These are phyloP conservation scores for Alloteropsis semialata DNA, from an alignment of 176 grass and related monocot genomes.

Conservation along the genomic window DNA sequence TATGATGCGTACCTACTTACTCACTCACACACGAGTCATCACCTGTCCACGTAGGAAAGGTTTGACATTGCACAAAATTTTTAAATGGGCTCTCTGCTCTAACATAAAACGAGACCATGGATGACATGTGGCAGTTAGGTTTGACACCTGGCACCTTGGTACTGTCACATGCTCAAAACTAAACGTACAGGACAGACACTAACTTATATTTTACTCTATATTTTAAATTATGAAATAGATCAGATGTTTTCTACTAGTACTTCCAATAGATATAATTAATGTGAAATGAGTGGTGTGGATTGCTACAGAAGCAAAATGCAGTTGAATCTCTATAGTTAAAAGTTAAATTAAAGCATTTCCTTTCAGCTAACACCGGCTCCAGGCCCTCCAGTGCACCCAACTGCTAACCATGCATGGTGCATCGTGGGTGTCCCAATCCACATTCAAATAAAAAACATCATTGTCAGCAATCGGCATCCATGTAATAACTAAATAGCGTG, in stretches of 20 bases:
- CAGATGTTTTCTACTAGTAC: neutral
- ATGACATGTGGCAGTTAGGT: conserved; percentile 7
- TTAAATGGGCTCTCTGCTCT: neutral
- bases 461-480: neutral
- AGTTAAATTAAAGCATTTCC: no score
- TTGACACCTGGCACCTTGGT: neutral
- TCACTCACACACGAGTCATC: neutral
- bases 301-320: neutral
- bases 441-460: neutral
- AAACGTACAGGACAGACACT: neutral
- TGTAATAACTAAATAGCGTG: neutral
- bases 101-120: neutral
- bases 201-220: neutral
- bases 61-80: neutral
- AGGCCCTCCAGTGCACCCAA: neutral
- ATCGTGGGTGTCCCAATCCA: neutral
- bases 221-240: neutral
- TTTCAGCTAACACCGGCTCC: no score
- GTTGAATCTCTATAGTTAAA: neutral
- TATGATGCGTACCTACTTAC: neutral
- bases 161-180: neutral
- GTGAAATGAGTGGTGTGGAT: neutral
- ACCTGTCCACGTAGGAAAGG: neutral
- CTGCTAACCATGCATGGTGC: neutral
- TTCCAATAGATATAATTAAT: neutral